A percentile compares a stretch with the other conserved stretches of the same genome.
Evolutionary conservation across 1,284 basidiomycete species (phyloP).

Genomic region (Rhodotorula glutinis): DNA sequence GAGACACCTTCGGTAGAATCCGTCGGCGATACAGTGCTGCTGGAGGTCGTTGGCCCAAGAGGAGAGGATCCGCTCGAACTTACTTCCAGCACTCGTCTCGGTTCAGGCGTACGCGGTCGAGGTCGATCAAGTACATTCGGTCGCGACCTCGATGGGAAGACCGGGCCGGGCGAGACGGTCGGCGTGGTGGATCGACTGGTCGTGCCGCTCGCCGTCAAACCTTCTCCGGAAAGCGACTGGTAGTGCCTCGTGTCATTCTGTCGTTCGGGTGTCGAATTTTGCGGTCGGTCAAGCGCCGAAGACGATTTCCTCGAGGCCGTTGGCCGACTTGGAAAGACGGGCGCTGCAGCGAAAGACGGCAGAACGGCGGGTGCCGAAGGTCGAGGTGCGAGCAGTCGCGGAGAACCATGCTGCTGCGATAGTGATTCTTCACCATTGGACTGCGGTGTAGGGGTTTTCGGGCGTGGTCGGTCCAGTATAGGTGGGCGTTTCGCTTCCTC

Average conservation of each 20-base stretch:
- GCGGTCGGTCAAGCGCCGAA: not conserved
- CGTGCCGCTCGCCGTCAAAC: not conserved
- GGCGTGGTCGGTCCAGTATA: constrained; percentile 2
- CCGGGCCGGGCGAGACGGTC: not conserved
- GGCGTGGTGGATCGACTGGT: not conserved
- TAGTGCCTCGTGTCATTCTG: not conserved
- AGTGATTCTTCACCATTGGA: not conserved
- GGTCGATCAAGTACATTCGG: constrained; percentile 21
- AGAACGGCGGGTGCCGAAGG: not conserved
- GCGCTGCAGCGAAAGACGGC: not conserved
- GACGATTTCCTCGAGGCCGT: not conserved
- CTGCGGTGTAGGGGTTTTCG: not conserved
- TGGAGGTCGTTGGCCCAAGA: no score
- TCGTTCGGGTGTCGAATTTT: not conserved
- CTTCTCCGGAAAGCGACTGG: not conserved
- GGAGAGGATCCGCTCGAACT: no score
- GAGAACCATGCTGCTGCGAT: not conserved
- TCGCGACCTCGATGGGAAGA: not conserved
- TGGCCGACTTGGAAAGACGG: not conserved
- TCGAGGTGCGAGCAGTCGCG: not conserved
- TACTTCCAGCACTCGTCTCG: not conserved
- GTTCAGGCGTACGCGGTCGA: constrained; percentile 26
- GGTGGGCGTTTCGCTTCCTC: not conserved
- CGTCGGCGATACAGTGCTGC: no score
- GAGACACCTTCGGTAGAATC: no score